Evolutionary conservation across 2,329 filamentous ascomycete species (phyloP).

Genomic region (Fusarium foetens): DNA sequence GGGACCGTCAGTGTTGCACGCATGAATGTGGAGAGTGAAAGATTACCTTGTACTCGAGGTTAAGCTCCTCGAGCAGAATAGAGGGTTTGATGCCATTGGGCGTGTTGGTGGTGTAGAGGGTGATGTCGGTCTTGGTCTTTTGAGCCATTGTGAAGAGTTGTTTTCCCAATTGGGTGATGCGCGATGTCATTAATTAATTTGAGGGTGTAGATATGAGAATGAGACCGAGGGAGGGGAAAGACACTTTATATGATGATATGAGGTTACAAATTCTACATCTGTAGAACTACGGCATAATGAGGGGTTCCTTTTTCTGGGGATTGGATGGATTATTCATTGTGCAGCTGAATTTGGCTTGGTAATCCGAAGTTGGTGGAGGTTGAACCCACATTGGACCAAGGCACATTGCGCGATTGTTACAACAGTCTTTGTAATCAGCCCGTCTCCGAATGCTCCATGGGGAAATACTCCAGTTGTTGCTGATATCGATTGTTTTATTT

Average conservation of each 20-base stretch:
- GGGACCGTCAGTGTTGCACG: background rate
- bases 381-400: constrained; percentile 11
- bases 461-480: background rate
- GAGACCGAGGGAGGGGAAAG: background rate
- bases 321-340: constrained; percentile 30
- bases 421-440: constrained; percentile 24
- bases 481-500: background rate
- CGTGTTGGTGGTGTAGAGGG: constrained; percentile 83
- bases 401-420: constrained; percentile 19
- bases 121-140: constrained; percentile 68
- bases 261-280: background rate
- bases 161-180: constrained; percentile 40
- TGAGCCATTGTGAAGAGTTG: constrained; percentile 46
- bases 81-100: constrained; percentile 93
- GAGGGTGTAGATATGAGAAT: background rate
- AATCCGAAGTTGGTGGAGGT: constrained; percentile 18
- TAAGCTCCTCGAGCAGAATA: constrained; percentile 86
- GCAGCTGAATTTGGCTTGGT: constrained; percentile 5
- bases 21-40: background rate
- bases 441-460: constrained; percentile 10
- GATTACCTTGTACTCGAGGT: constrained; percentile 78
- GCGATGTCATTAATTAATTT: constrained; percentile 40
- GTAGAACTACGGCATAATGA: constrained; percentile 2
- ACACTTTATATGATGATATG: constrained; percentile 16
- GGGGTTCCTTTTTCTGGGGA: constrained; percentile 8